Evolutionary conservation across 306 rosid genomes (phyloP).

Genomic region (Prunus mongolica): DNA sequence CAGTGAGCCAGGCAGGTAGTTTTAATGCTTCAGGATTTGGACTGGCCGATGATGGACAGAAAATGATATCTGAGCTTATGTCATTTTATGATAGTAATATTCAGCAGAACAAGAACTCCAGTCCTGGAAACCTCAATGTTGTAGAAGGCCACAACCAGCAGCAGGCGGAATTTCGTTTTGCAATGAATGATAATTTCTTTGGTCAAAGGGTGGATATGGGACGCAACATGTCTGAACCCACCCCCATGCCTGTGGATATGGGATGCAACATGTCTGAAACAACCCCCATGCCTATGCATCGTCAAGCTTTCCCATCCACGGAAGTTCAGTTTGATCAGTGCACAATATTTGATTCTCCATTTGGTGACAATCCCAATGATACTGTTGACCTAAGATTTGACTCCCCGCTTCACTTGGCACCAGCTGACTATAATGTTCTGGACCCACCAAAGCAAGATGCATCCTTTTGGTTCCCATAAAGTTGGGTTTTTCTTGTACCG

Average conservation of each 20-base stretch:
- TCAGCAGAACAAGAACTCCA: conserved; percentile 27
- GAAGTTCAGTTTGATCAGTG: conserved; percentile 30
- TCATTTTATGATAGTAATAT: conserved; percentile 36
- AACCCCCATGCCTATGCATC: conserved; percentile 18
- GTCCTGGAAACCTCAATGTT: conserved; percentile 10
- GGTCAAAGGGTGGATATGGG: conserved; percentile 27
- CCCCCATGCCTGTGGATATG: conserved; percentile 6
- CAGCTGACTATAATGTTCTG: conserved; percentile 20
- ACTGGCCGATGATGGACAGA: conserved; percentile 46
- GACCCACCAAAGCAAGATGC: conserved; percentile 40
- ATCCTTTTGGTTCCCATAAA: conserved; percentile 42
- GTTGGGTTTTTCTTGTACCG: not conserved
- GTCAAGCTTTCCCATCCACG: conserved; percentile 10
- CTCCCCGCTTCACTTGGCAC: conserved; percentile 34
- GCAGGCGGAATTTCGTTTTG: conserved; percentile 25
- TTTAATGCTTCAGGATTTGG: conserved; percentile 27
- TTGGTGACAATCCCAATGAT: conserved; percentile 23
- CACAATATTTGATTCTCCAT: conserved; percentile 39
- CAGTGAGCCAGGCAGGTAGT: conserved; percentile 14
- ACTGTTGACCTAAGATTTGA: conserved; percentile 27
- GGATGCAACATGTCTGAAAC: conserved; percentile 7
- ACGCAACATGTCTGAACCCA: conserved; percentile 14
- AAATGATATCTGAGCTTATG: conserved; percentile 46
- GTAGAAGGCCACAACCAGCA: not conserved
- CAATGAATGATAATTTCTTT: conserved; percentile 25